Evolutionary conservation across 192 early-diverging fungal genomes (phyloP), one percentile per base, ranked within the genome.

Genomic region (Rhizoclosmatium sp.): DNA sequence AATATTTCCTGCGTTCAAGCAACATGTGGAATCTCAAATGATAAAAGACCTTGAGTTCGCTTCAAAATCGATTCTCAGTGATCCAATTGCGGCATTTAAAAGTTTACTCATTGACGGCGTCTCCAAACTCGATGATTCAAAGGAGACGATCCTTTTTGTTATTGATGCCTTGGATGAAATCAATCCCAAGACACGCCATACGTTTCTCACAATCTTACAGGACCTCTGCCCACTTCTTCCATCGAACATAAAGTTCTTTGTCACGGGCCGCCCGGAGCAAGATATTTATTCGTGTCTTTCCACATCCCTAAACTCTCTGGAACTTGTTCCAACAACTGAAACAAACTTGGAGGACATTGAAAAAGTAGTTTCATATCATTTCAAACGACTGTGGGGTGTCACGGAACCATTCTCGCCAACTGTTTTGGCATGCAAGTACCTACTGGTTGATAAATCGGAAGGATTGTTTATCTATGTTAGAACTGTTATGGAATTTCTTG

Each of bases 151-250:
- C 9, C 47, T 80, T 19, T 16, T 80, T 23, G 64, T 80, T 4
- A 69, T 80, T 66, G 79, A 80, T 45, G 79, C 79, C 3, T 56
- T 80, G 5, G 79, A 80, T 65, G 79, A 80, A 51, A 54, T 44
- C 64, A 46, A 54, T 60, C 72, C 51, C n/a, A 48, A 59, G 5
- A 39, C 65, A 45, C n/a, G 79, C 5, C 9, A 67, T 9, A 21
- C 48, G n/a, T 39, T 80, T 2, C 46, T 80, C 45, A 19, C 19
- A 3, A 56, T 78, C 42, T 59, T 78, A 9, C 51, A 45, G 7
- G 10, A 79, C 2, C 23, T 44, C 4, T 56, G 75, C 58, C n/a
- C 10, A n/a, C 19, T 21, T n/a, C 47, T 80, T 19, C 79, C 79
- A 7, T 9, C 47, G 5, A 69, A 21, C 47, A 58, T 77, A 23